phyloP scores from a whole-genome alignment of 805 yeast genomes.

The Sugiyamaella chiloensis region DNA sequence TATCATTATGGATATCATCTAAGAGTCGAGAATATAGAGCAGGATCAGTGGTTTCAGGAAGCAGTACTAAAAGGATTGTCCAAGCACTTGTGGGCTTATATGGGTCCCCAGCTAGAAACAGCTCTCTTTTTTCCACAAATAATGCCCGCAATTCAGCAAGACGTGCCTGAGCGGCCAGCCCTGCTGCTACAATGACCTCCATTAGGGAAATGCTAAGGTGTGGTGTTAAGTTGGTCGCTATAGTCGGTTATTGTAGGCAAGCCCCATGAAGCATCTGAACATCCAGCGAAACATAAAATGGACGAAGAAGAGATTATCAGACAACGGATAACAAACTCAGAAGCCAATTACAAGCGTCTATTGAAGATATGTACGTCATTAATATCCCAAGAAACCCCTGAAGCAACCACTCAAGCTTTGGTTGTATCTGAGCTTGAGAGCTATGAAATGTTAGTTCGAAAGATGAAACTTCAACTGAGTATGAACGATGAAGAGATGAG shows the following conservation, averaged over 20 bases:
- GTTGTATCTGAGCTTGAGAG: constrained; percentile 19
- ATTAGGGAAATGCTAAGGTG: no score
- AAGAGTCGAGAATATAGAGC: constrained; percentile 14
- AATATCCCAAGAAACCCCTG: constrained; percentile 2
- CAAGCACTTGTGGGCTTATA: constrained; percentile 29
- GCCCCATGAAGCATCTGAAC: background rate
- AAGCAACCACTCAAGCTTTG: background rate
- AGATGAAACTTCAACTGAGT: constrained; percentile 25
- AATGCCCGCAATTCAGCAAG: constrained; percentile 9
- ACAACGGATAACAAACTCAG: constrained; percentile 23
- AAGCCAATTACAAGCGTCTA: constrained; percentile 20
- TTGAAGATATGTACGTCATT: constrained; percentile 11
- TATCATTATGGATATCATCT: constrained; percentile 13
- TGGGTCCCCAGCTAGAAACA: constrained; percentile 15
- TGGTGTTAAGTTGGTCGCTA: no score
- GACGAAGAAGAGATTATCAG: constrained; percentile 23
- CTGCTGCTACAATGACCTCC: constrained; percentile 17
- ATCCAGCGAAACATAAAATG: background rate
- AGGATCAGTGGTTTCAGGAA: constrained; percentile 32
- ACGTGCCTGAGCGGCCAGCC: constrained; percentile 17
- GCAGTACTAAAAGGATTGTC: constrained; percentile 27
- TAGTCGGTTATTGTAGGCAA: background rate
- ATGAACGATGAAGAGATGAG: constrained; percentile 22
- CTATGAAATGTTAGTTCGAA: constrained; percentile 17
- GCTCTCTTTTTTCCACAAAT: constrained; percentile 12